Conservation (phyloP, 768 basidiomycete genomes). For the Podaxis carcinomalis region DNA sequence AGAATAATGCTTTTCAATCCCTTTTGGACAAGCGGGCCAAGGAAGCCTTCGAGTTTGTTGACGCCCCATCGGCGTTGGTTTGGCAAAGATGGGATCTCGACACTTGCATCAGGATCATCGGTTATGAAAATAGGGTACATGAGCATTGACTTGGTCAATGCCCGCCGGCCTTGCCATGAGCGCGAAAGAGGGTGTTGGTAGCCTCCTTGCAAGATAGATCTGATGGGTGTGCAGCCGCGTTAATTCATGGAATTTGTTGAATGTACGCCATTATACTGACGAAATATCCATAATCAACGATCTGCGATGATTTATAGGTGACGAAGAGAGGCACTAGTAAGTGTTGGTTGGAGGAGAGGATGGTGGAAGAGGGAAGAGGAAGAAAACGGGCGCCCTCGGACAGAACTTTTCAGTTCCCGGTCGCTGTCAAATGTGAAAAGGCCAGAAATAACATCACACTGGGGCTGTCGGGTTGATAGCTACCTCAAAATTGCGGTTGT, state of each 20-base stretch:
- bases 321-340: not conserved
- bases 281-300: slow-evolving; percentile 20
- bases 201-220: slow-evolving; percentile 86
- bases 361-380: slow-evolving; percentile 3
- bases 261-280: slow-evolving; percentile 8
- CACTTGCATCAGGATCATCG: slow-evolving; percentile 84
- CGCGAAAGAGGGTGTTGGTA: slow-evolving; percentile 90
- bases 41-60: slow-evolving; percentile 84
- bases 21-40: slow-evolving; percentile 84
- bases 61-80: slow-evolving; percentile 93
- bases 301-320: not conserved
- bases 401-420: not conserved
- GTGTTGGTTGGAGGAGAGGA: not conserved
- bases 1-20: slow-evolving; percentile 90
- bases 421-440: not conserved
- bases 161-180: slow-evolving; percentile 78
- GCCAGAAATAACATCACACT: not conserved
- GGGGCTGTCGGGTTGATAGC: not conserved
- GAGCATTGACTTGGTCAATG: slow-evolving; percentile 87
- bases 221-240: slow-evolving; percentile 12
- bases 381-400: not conserved
- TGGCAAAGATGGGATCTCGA: slow-evolving; percentile 73
- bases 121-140: slow-evolving; percentile 99
- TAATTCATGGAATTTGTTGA: not conserved
- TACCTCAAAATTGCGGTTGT: not conserved